Base-by-base conservation (phyloP, 805 yeast genomes). In the Teunomyces panamensis region DNA sequence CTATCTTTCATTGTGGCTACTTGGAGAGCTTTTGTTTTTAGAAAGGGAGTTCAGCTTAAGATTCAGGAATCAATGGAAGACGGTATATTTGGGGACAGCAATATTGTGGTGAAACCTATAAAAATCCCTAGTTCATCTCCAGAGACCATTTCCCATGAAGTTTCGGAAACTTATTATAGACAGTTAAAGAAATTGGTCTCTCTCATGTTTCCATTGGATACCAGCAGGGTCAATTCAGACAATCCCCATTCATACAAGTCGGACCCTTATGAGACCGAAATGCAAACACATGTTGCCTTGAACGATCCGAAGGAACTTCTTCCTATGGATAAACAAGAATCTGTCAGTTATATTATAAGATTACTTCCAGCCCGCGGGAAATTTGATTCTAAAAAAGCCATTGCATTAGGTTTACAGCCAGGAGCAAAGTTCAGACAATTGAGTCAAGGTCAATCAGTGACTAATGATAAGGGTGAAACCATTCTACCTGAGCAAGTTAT, bases 21-120 rank as follows among this genome's bases (percentile, higher is more conserved):
- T 0, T 89, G 97, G 96, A 76, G 96, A 53, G 81, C 82, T 54
- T 91, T 92, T 68, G 89, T 90, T 10, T 89, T 88, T 62, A 78
- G 97, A 52, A 79, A 84, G 56, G 90, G 89, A 1, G 76, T 86
- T 43, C 73, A 77, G 30, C 61, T 87, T 46, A 65, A 65, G 3
- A 62, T 73, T 26, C 43, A 56, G 24, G 73, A 65, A 30, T 52
- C 68, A 24, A 52, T 63, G 36, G 60, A 74, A 55, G 54, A 57
- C 28, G 51, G 58, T 13, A 48, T 67, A 13, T 57, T 70, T 24
- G 70, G 55, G 11, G 77, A 71, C 50, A 60, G 74, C 13, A 65
- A 68, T 36, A 52, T 78, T 45, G 59, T 59, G 0, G 72, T 78
- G 2, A 65, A 58, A 27, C 70, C 80, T 0, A 61, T 77, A 30